Base-by-base conservation (phyloP, 257 asterid species). In the Pogostemon cablin region DNA sequence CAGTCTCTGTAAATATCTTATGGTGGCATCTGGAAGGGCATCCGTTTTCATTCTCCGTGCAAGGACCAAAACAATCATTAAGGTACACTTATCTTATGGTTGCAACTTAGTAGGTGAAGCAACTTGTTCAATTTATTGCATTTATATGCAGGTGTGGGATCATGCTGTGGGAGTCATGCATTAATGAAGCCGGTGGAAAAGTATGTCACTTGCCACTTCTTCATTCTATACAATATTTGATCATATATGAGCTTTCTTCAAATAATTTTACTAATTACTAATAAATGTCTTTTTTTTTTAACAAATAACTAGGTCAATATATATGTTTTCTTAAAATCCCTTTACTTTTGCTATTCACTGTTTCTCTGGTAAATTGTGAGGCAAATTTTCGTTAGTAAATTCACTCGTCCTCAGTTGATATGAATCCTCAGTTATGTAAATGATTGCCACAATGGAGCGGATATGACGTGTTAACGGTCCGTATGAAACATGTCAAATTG, bases 21-120 rank as follows among this genome's bases (percentile, higher is more conserved):
- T 89, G 96, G 95, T 93, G 80, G 99, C 98, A 62, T 86, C 96
- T 42, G 97, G 96, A 71, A 81, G 88, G 81, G 96, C 96, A 67
- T 91, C 96, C 2, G 93, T 83, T 65, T 93, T 82, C 84, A 77
- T 87, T 62, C 85, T 60, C 40, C 90, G 87, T 53, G 79, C 83
- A 62, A 80, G 79, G 83, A 69, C 86, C 69, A 64, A 73, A 71
- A 75, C 61, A 57, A 79, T 58, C 46, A 82, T 89, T 64, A 89
- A 77, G 96, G 95, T 91, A 79, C 25, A 52, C 37, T 40, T 47
- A 64, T 9, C 56, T 48, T 17, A 7, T 50, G 49, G 69, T 39
- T 69, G 47, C 65, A 47, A 11, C 17, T 69, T 59, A 71, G 63
- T 57, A 44, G 48, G 65, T 66, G 58, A 53, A 64, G 66, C 69